These are phyloP conservation scores for Cardiospermum halicacabum DNA, from an alignment of 345 rosid species.

Conservation along the genomic window DNA sequence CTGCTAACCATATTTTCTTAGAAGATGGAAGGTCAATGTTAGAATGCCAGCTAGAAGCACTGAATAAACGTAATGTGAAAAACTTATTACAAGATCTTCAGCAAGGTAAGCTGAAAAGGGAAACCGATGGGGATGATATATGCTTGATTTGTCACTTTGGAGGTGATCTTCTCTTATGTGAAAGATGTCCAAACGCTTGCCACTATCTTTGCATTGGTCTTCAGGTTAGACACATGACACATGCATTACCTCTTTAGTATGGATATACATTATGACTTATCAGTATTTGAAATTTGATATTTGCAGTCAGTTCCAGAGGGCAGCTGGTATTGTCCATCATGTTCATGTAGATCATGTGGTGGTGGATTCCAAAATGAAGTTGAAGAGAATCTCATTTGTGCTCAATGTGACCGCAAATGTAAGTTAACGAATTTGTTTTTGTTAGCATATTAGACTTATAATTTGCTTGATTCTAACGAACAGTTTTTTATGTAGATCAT, in stretches of 20 bases:
- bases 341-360: constrained; percentile 66
- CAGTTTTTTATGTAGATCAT: constrained; percentile 46
- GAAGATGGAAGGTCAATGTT: constrained; percentile 80
- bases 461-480: constrained; percentile 20
- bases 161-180: constrained; percentile 71
- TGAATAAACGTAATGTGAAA: constrained; percentile 19
- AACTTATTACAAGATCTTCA: constrained; percentile 18
- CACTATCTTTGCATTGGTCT: constrained; percentile 67
- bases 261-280: too few relatives aligned
- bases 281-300: too few relatives aligned
- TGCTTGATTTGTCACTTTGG: constrained; percentile 84
- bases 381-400: constrained; percentile 36
- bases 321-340: constrained; percentile 85
- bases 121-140: constrained; percentile 40
- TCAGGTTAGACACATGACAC: too few relatives aligned
- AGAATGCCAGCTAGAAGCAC: constrained; percentile 46
- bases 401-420: constrained; percentile 69
- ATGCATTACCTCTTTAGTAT: too few relatives aligned
- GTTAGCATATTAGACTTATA: background rate
- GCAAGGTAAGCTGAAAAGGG: constrained; percentile 24
- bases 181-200: constrained; percentile 76
- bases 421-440: constrained; percentile 23
- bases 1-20: constrained; percentile 55
- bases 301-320: constrained; percentile 67
- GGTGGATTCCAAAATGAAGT: constrained; percentile 23